A percentile compares a stretch with the other conserved stretches of the same genome.
Evolutionary conservation across 768 basidiomycete species (phyloP).

Genomic region (Albatrellus ellisii): DNA sequence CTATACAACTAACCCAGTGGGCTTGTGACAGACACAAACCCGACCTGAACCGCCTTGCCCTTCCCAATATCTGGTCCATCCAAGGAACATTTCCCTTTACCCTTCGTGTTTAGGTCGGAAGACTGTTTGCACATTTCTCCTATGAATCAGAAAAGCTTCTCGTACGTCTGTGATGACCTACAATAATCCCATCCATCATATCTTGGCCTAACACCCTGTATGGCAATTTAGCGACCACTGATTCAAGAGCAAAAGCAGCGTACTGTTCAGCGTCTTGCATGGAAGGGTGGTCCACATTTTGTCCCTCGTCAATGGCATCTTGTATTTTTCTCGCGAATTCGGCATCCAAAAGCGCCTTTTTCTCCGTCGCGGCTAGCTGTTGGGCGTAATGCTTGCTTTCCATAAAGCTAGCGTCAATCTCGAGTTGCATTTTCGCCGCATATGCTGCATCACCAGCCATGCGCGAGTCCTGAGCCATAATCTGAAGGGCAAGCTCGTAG

Average conservation of each 20-base stretch:
- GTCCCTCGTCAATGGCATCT: conserved; percentile 17
- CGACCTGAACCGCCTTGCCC: neutral
- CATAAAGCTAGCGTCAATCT: conserved; percentile 15
- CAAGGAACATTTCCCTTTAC: conserved; percentile 23
- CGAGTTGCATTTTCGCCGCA: conserved; percentile 21
- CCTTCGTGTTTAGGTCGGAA: conserved; percentile 18
- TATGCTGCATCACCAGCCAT: conserved; percentile 20
- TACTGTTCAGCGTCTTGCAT: conserved; percentile 23
- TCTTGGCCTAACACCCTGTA: conserved; percentile 19
- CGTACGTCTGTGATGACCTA: conserved; percentile 2
- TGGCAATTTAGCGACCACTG: neutral
- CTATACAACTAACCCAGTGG: conserved; percentile 4
- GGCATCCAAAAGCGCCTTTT: conserved; percentile 22
- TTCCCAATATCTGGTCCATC: too few species aligned
- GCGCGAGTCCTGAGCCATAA: conserved; percentile 19
- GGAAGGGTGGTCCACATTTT: conserved; percentile 15
- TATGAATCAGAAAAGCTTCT: neutral
- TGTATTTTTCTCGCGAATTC: conserved; percentile 25
- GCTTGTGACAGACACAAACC: neutral
- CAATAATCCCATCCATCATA: conserved; percentile 18
- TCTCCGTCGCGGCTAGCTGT: conserved; percentile 24
- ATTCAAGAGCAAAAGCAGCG: neutral
- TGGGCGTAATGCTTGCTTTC: conserved; percentile 24
- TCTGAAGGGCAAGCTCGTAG: conserved; percentile 18
- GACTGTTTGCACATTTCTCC: conserved; percentile 13